A percentile compares a stretch with the other conserved stretches of the same genome.
phyloP scores from a whole-genome alignment of 805 yeast species.

The Yarrowia sp. region DNA sequence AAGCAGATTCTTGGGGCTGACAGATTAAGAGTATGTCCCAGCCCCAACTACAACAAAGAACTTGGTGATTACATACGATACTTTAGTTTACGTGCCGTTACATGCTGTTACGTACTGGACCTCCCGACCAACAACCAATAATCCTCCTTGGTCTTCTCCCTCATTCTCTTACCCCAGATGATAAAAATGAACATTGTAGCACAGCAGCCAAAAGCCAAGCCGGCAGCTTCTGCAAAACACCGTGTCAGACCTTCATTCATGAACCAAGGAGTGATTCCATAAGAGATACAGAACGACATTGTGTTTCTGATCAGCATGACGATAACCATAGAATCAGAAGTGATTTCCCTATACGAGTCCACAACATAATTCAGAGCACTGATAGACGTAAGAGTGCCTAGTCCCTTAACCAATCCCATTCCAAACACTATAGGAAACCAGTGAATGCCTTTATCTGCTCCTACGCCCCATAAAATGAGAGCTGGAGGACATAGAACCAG shows the following conservation, averaged over 20 bases:
- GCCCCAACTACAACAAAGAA: no score
- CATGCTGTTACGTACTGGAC: no score
- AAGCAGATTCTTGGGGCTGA: no score
- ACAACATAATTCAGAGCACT: conserved; percentile 47
- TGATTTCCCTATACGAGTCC: conserved; percentile 47
- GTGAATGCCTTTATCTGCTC: conserved; percentile 47
- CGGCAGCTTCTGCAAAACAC: conserved; percentile 38
- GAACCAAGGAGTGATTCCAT: conserved; percentile 53
- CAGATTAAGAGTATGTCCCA: no score
- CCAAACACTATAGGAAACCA: conserved; percentile 50
- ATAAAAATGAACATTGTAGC: background rate
- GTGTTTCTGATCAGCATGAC: conserved; percentile 50
- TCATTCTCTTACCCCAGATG: conserved; percentile 42
- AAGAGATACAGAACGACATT: conserved; percentile 50
- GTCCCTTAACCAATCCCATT: conserved; percentile 47
- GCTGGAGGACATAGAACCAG: conserved; percentile 47
- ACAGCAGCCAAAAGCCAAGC: background rate
- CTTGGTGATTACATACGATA: no score
- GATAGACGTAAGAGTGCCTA: conserved; percentile 45
- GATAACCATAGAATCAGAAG: conserved; percentile 47
- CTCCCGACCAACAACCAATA: no score
- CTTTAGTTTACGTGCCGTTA: no score
- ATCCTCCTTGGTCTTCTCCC: no score
- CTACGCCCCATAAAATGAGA: conserved; percentile 53
- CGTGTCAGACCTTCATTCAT: conserved; percentile 47